Evolutionary conservation across 228 moss, liverwort and hornwort species (phyloP).

Genomic region (Sphagnum fallax): DNA sequence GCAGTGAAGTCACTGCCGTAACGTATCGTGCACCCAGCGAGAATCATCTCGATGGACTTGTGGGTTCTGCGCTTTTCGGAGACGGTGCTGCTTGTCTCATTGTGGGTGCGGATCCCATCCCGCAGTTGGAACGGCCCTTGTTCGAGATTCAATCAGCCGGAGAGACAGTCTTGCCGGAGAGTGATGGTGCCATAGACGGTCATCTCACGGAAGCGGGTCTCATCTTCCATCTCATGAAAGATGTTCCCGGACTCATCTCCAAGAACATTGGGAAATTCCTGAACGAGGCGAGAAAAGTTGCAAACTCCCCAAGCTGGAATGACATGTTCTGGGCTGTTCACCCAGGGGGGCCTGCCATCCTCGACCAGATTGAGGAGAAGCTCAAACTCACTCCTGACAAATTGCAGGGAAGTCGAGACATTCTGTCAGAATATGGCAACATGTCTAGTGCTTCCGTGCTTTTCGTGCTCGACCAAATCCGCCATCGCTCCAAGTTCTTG

Average conservation of each 20-base stretch:
- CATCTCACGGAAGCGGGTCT: conserved; percentile 52
- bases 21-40: conserved; percentile 52
- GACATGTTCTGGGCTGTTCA: conserved; percentile 64
- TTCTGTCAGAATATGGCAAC: conserved; percentile 41
- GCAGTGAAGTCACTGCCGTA: conserved; percentile 50
- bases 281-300: conserved; percentile 31
- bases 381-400: conserved; percentile 32
- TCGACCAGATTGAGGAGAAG: conserved; percentile 54
- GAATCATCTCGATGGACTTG: conserved; percentile 57
- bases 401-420: conserved; percentile 43
- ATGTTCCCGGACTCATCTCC: conserved; percentile 49
- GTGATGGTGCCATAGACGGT: conserved; percentile 48
- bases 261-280: conserved; percentile 50
- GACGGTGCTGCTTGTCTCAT: conserved; percentile 46
- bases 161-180: conserved; percentile 38
- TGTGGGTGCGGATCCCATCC: conserved; percentile 46
- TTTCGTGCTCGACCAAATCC: conserved; percentile 44
- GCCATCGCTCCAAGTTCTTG: conserved; percentile 23
- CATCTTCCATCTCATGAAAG: conserved; percentile 51
- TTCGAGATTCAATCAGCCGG: conserved; percentile 54
- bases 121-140: conserved; percentile 27
- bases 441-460: conserved; percentile 46
- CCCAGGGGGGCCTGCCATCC: conserved; percentile 54
- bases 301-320: conserved; percentile 40
- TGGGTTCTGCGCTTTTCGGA: conserved; percentile 48